Conservation (phyloP, 495 filamentous ascomycete genomes). For the Platismatia glauca region DNA sequence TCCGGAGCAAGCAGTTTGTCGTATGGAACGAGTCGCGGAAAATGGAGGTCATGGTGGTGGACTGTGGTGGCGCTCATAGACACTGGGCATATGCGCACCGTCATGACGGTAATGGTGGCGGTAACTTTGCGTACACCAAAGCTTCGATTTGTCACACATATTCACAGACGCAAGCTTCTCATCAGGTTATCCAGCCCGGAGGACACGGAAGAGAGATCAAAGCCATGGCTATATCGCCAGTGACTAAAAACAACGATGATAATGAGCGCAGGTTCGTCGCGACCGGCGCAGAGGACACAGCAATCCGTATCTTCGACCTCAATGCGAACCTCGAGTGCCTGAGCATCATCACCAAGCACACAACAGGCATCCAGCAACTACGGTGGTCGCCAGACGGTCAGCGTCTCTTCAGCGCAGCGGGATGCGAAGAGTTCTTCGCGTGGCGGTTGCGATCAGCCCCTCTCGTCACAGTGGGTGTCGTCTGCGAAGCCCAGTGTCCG, state of each 20-base stretch:
- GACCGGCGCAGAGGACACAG: constrained; percentile 85
- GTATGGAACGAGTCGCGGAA: constrained; percentile 64
- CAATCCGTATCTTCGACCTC: constrained; percentile 59
- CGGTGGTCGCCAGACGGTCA: constrained; percentile 56
- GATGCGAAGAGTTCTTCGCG: constrained; percentile 78
- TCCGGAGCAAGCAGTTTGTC: constrained; percentile 66
- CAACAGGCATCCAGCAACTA: constrained; percentile 73
- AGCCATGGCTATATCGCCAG: constrained; percentile 48
- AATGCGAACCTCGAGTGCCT: constrained; percentile 36
- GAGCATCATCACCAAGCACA: constrained; percentile 62
- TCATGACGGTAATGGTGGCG: constrained; percentile 25
- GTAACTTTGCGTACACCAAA: constrained; percentile 47
- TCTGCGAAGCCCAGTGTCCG: constrained; percentile 54
- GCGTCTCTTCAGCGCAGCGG: constrained; percentile 75
- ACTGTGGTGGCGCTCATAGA: constrained; percentile 78
- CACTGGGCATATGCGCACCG: constrained; percentile 53
- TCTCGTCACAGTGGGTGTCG: constrained; percentile 46
- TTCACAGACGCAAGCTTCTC: constrained; percentile 38
- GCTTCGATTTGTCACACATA: constrained; percentile 34
- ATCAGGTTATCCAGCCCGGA: constrained; percentile 52
- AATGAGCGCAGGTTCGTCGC: constrained; percentile 43
- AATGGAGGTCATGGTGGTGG: constrained; percentile 55
- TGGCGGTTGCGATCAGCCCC: constrained; percentile 59
- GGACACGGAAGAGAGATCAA: constrained; percentile 88
- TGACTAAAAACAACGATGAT: constrained; percentile 15